Base-by-base conservation (phyloP, 495 filamentous ascomycete genomes). In the Aspergillus cavernicola region DNA sequence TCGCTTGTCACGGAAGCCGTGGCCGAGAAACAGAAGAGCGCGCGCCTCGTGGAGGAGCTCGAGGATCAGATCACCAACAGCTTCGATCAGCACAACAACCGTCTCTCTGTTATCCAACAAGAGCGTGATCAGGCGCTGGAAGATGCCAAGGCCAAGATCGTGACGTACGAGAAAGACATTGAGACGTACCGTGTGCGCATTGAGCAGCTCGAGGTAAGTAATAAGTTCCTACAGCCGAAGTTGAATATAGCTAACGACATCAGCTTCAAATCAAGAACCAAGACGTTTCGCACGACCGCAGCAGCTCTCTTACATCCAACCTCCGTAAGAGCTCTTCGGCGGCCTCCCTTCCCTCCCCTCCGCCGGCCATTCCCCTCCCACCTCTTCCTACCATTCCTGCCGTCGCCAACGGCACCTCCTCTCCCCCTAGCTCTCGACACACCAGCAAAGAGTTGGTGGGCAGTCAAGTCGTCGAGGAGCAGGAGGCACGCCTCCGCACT, bases 41-140 rank as follows among this genome's bases (percentile, higher is more conserved):
- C 87, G 13, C 84, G 88, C 38, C 75, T 99, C 8, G 87, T 97
- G 7, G 90, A 97, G 63, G 93, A 97, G 69, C 84, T 99, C 15
- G 93, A 99, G 67, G 91, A 99, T 55, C 92, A 99, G 61, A 82
- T 99, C n/a, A 86, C 88, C 55, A 89, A 78, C 64, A 96, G 89
- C 69, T 98, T 87, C 66, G 93, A 98, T 52, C 89, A 96, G 63
- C 90, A 92, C 58, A 88, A 95, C 65, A 92, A 89, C 67, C 88
- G 92, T 60, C 70, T 89, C 11, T 86, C 88, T 64, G 64, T 81
- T 75, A 73, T 91, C 70, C 63, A 85, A 67, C 56, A 76, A 29
- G 80, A 81, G 56, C 75, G 77, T 56, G 67, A 74, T 32, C 74
- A 79, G 45, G 74, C 68, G 11, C 58, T 79, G 29, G 72, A 73